Evolutionary conservation across 2,329 filamentous ascomycete genomes (phyloP).

Genomic region (Berkeleyomyces basicola): DNA sequence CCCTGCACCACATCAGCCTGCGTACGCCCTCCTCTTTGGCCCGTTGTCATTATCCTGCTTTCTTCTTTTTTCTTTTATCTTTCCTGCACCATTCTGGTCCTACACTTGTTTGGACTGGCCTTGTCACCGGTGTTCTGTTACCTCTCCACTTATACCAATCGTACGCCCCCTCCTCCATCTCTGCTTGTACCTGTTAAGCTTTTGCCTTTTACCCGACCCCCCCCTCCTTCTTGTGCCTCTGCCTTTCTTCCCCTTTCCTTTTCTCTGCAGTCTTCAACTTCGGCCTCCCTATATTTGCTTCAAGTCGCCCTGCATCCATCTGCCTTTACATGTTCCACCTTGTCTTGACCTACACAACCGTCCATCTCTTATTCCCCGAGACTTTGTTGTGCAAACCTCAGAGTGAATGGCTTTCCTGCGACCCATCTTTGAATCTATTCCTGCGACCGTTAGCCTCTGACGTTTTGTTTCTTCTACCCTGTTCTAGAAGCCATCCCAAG

Average conservation of each 20-base stretch:
- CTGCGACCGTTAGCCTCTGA: neutral
- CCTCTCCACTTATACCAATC: slow-evolving; percentile 1
- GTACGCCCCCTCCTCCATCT: neutral
- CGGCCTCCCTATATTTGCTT: neutral
- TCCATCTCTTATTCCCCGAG: neutral
- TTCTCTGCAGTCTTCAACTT: neutral
- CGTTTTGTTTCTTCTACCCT: neutral
- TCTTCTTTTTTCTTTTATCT: slow-evolving; percentile 2
- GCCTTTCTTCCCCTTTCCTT: neutral
- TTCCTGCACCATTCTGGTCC: neutral
- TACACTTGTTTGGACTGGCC: neutral
- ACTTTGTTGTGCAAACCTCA: neutral
- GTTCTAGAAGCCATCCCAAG: too few species aligned
- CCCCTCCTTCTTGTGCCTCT: neutral
- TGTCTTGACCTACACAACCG: neutral
- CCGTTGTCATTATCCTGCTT: neutral
- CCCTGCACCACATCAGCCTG: too few species aligned
- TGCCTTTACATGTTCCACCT: neutral
- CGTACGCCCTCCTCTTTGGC: neutral
- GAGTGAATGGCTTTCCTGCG: neutral
- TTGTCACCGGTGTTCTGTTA: neutral
- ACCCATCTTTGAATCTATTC: neutral
- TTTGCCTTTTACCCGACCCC: neutral
- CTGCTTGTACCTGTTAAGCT: neutral
- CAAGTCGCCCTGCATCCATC: neutral